phyloP scores from a whole-genome alignment of 2,329 filamentous ascomycete genomes.

The Alternaria sp. region DNA sequence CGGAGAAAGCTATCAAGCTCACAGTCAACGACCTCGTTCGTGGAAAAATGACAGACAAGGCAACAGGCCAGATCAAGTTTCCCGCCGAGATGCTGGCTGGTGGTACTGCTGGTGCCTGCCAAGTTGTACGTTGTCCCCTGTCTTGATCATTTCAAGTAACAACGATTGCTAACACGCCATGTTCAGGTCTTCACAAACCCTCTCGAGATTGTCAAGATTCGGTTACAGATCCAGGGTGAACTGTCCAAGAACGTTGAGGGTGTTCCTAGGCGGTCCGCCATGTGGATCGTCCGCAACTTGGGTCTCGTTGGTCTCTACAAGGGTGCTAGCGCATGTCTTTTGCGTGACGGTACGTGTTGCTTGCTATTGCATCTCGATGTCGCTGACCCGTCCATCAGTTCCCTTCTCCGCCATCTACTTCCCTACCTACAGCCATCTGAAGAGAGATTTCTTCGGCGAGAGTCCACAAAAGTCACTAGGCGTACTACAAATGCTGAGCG shows the following conservation, averaged over 20 bases:
- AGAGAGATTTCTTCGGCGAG: conserved; percentile 94
- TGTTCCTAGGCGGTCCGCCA: conserved; percentile 85
- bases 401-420: conserved; percentile 99
- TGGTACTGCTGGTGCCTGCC: conserved; percentile 88
- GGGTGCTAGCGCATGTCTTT: conserved; percentile 90
- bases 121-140: conserved; percentile 76
- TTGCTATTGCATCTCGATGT: background rate
- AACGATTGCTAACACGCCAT: conserved; percentile 18
- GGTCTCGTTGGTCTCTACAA: conserved; percentile 96
- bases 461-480: conserved; percentile 86
- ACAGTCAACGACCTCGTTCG: conserved; percentile 97
- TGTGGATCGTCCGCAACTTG: conserved; percentile 97
- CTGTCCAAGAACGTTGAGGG: conserved; percentile 86
- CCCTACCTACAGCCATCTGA: conserved; percentile 93
- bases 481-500: conserved; percentile 87
- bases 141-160: background rate
- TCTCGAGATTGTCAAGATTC: conserved; percentile 98
- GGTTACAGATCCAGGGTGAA: conserved; percentile 96
- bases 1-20: conserved; percentile 98
- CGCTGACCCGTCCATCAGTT: conserved; percentile 58
- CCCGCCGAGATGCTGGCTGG: conserved; percentile 83
- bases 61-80: conserved; percentile 75
- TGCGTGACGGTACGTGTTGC: conserved; percentile 72
- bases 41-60: conserved; percentile 74
- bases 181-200: conserved; percentile 92